Conservation (phyloP, 2,329 filamentous ascomycete species). For the Septoria petroselini region DNA sequence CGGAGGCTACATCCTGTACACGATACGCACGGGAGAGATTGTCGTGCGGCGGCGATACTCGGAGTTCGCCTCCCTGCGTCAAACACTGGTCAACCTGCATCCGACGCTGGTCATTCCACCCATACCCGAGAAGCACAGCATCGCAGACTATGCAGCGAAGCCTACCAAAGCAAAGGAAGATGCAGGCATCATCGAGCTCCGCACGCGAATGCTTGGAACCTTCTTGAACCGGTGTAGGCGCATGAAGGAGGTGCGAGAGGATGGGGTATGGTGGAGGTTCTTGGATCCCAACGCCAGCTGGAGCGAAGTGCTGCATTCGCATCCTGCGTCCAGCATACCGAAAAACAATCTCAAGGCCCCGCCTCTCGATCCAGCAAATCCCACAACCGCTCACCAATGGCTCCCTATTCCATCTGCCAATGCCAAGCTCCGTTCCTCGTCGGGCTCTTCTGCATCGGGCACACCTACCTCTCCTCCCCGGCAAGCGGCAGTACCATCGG, state of each 20-base stretch:
- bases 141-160: conserved; percentile 97
- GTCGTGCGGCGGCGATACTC: conserved; percentile 95
- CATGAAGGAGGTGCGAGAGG: conserved; percentile 87
- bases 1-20: conserved; percentile 94
- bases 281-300: conserved; percentile 97
- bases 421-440: conserved; percentile 70
- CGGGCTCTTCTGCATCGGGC: conserved; percentile 47
- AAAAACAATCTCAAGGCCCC: conserved; percentile 93
- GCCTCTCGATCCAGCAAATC: conserved; percentile 92
- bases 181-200: conserved; percentile 89
- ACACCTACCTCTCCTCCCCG: conserved; percentile 56
- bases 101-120: conserved; percentile 94
- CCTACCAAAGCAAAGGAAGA: conserved; percentile 98
- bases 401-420: conserved; percentile 82
- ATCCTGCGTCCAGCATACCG: conserved; percentile 84
- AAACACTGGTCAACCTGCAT: conserved; percentile 85
- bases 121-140: conserved; percentile 97
- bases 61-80: conserved; percentile 87
- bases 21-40: conserved; percentile 89
- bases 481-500: conserved; percentile 49
- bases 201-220: conserved; percentile 94
- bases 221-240: conserved; percentile 90
- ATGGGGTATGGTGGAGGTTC: conserved; percentile 97
- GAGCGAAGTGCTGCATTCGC: conserved; percentile 89
- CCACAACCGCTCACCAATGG: conserved; percentile 78